Percentiles rank a stretch among this genome's conserved stretches.
These are phyloP conservation scores for Pseudodiploospora longispora DNA, from an alignment of 2,329 filamentous ascomycete species.

Conservation along the genomic window DNA sequence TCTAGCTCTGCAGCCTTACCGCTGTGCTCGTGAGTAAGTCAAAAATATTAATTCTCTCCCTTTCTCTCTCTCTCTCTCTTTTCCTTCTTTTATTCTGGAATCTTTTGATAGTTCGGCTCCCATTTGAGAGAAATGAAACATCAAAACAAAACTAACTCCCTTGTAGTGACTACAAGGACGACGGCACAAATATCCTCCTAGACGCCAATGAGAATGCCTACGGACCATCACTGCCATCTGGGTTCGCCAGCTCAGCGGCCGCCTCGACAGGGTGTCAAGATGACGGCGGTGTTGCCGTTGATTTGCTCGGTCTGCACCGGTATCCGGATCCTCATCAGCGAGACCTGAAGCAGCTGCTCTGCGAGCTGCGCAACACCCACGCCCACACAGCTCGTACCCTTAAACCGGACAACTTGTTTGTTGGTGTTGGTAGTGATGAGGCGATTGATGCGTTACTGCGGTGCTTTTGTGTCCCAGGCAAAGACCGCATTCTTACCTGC, in stretches of 20 bases:
- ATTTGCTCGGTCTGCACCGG: constrained; percentile 77
- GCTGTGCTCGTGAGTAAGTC: constrained; percentile 72
- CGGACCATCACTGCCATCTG: constrained; percentile 64
- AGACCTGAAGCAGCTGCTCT: constrained; percentile 78
- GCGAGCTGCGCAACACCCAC: constrained; percentile 78
- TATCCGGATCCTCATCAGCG: constrained; percentile 95
- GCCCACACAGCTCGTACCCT: constrained; percentile 67
- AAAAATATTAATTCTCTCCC: constrained; percentile 2
- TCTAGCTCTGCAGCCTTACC: constrained; percentile 66
- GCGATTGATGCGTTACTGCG: constrained; percentile 90
- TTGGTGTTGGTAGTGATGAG: constrained; percentile 93
- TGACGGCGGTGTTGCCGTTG: constrained; percentile 38
- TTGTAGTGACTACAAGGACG: constrained; percentile 91
- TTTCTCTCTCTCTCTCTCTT: constrained; percentile 8
- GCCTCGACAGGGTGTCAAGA: constrained; percentile 15
- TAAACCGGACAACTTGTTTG: constrained; percentile 77
- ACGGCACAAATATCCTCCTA: constrained; percentile 89
- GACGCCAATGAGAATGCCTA: constrained; percentile 98
- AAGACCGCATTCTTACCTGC: constrained; percentile 87
- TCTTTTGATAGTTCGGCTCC: too few relatives aligned
- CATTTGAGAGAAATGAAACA: too few relatives aligned
- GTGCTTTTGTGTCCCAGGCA: constrained; percentile 82
- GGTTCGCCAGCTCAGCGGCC: constrained; percentile 33
- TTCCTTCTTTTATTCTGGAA: neutral
- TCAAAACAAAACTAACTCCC: neutral